A percentile compares a stretch with the other conserved stretches of the same genome.
Conservation (phyloP, 495 filamentous ascomycete genomes). For the Cladorrhinum samala region DNA sequence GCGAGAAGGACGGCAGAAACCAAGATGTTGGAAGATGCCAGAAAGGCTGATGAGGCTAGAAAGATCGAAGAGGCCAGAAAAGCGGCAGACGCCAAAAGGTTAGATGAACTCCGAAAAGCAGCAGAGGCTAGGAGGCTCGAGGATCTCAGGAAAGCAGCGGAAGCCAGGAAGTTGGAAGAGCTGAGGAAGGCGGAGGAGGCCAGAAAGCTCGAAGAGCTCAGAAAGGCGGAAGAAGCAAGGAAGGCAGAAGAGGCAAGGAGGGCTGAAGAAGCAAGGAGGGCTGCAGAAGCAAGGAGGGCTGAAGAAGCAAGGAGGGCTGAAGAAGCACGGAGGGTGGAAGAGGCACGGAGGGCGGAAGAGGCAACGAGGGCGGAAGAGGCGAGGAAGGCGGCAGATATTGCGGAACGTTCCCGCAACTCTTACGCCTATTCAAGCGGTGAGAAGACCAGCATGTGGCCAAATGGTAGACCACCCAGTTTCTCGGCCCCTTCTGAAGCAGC, state of each 20-base stretch:
- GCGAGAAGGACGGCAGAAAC: background rate
- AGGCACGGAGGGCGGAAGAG: constrained; percentile 25
- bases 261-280: background rate
- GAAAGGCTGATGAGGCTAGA: background rate
- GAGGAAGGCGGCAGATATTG: constrained; percentile 28
- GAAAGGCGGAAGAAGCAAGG: background rate
- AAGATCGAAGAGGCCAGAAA: background rate
- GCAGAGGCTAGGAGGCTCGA: background rate
- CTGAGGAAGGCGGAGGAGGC: background rate
- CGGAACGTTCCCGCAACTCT: constrained; percentile 29
- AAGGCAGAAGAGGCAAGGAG: background rate
- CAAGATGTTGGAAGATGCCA: background rate
- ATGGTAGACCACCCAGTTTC: constrained; percentile 38
- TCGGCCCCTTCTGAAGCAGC: constrained; percentile 11
- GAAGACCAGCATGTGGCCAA: constrained; percentile 52
- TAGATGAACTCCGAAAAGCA: background rate
- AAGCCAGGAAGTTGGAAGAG: background rate
- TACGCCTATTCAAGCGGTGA: constrained; percentile 53
- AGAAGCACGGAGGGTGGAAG: too few relatives aligned
- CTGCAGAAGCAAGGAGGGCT: background rate
- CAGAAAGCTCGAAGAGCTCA: background rate
- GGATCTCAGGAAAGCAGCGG: background rate
- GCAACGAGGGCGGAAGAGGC: too few relatives aligned
- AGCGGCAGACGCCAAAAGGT: background rate
- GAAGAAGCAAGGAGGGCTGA: background rate